Percentiles rank a stretch among this genome's conserved stretches.
These are phyloP conservation scores for Aspergillus fischeri DNA, from an alignment of 2,329 filamentous ascomycete species.

Conservation along the genomic window DNA sequence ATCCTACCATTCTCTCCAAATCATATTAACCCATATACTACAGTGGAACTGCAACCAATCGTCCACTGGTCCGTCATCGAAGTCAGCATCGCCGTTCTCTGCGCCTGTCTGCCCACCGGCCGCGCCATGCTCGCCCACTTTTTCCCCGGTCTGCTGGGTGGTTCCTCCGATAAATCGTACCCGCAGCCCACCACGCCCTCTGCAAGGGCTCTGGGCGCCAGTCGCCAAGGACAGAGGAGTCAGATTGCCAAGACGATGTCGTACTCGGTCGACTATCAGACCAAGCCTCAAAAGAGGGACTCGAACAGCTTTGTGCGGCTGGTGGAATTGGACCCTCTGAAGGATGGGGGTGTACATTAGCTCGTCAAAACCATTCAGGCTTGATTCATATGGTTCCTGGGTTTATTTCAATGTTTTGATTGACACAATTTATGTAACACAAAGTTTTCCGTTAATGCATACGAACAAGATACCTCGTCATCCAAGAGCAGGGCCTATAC, in stretches of 20 bases:
- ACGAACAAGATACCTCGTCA: background rate
- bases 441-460: no score
- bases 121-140: slow-evolving; percentile 19
- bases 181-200: slow-evolving; percentile 2
- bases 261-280: slow-evolving; percentile 21
- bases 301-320: slow-evolving; percentile 10
- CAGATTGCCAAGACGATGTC: slow-evolving; percentile 22
- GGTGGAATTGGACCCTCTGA: slow-evolving; percentile 9
- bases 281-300: slow-evolving; percentile 6
- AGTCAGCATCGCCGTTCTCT: slow-evolving; percentile 22
- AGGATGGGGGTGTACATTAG: background rate
- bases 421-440: no score
- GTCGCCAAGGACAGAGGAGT: slow-evolving; percentile 3
- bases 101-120: slow-evolving; percentile 23
- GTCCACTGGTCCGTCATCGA: slow-evolving; percentile 28
- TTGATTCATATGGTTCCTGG: background rate
- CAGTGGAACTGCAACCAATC: slow-evolving; percentile 20
- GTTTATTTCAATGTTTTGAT: background rate
- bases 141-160: slow-evolving; percentile 15
- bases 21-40: background rate
- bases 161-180: slow-evolving; percentile 9
- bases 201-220: background rate
- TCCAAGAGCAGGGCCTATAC: background rate
- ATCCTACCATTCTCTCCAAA: background rate
- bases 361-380: background rate